Evolutionary conservation across 768 basidiomycete species (phyloP).

Genomic region (Tylopilus balloui): DNA sequence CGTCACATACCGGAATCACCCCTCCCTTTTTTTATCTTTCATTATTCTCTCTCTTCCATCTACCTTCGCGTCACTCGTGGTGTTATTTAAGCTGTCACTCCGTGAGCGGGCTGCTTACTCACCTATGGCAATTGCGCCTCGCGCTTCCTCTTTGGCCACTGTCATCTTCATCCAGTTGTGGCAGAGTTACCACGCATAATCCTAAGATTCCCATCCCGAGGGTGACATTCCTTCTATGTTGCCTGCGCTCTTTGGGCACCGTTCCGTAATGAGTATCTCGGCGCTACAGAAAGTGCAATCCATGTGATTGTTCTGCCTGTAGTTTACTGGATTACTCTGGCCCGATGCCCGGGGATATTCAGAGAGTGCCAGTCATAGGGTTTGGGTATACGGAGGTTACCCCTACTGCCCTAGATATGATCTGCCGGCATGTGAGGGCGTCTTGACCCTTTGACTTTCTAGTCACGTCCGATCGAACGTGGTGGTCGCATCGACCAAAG

Average conservation of each 20-base stretch:
- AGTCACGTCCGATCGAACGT: slow-evolving; percentile 5
- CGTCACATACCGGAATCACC: neutral
- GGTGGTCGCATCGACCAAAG: neutral
- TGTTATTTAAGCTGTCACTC: neutral
- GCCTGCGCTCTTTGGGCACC: neutral
- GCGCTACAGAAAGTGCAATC: neutral
- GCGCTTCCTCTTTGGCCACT: neutral
- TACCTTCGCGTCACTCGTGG: neutral
- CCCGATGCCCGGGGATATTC: neutral
- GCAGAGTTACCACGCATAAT: neutral
- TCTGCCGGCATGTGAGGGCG: neutral
- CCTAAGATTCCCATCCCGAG: neutral
- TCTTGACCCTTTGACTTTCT: neutral
- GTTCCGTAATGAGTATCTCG: neutral
- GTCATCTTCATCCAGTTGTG: neutral
- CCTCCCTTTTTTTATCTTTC: neutral
- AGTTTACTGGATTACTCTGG: neutral
- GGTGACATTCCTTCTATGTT: neutral
- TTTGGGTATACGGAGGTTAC: neutral
- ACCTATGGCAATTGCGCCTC: neutral
- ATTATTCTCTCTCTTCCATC: neutral
- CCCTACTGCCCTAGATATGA: neutral
- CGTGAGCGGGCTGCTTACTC: neutral
- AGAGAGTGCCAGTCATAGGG: neutral
- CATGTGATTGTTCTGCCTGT: slow-evolving; percentile 2